These are phyloP conservation scores for Chiua sp. DNA, from an alignment of 1,284 basidiomycete genomes.

Conservation along the genomic window DNA sequence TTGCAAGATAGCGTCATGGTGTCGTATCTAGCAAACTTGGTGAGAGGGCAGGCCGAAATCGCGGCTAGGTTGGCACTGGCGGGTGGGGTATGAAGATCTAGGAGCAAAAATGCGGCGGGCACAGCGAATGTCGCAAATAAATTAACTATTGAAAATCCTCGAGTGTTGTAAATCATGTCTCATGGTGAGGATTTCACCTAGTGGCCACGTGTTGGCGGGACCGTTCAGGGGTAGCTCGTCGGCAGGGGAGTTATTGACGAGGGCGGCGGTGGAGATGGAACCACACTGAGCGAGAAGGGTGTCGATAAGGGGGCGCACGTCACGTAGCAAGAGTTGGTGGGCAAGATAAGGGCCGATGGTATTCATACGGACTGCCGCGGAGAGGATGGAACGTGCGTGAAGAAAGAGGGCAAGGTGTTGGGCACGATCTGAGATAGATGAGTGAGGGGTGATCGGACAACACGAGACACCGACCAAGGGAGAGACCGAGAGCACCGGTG, in stretches of 20 bases:
- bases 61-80: slow-evolving; percentile 89
- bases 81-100: slow-evolving; percentile 34
- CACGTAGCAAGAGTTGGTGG: slow-evolving; percentile 85
- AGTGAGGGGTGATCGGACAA: not conserved
- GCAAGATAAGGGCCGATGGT: slow-evolving; percentile 92
- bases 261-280: slow-evolving; percentile 49
- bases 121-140: not conserved
- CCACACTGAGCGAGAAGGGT: slow-evolving; percentile 51
- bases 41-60: slow-evolving; percentile 94
- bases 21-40: slow-evolving; percentile 93
- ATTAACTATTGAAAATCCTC: slow-evolving; percentile 90
- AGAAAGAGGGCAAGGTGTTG: slow-evolving; percentile 92
- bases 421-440: slow-evolving; percentile 58
- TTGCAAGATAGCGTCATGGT: slow-evolving; percentile 93
- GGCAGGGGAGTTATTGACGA: slow-evolving; percentile 21
- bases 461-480: slow-evolving; percentile 59
- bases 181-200: slow-evolving; percentile 92
- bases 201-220: slow-evolving; percentile 92
- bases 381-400: slow-evolving; percentile 88
- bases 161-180: slow-evolving; percentile 96
- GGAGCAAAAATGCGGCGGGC: slow-evolving; percentile 4
- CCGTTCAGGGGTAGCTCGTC: slow-evolving; percentile 48
- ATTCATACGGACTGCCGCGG: slow-evolving; percentile 92
- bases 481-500: slow-evolving; percentile 77
- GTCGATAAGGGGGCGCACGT: slow-evolving; percentile 69